phyloP scores from a whole-genome alignment of 2,329 filamentous ascomycete genomes.

The Clonostachys rhizophaga region DNA sequence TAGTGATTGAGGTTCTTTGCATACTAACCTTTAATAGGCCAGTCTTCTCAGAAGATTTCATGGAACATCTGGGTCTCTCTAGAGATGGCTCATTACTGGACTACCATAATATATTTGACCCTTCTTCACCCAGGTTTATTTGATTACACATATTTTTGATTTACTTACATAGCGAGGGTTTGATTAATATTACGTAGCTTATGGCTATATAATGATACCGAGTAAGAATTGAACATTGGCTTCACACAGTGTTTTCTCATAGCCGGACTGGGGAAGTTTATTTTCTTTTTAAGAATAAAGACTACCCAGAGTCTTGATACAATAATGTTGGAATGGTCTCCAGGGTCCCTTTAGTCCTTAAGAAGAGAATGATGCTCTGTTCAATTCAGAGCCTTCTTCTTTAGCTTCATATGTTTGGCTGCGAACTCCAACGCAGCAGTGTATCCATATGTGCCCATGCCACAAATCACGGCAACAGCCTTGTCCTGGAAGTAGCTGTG shows the following conservation, averaged over 20 bases:
- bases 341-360: no score
- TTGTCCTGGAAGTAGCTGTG: conserved; percentile 74
- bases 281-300: background rate
- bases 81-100: background rate
- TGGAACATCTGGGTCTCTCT: conserved; percentile 1
- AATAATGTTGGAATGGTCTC: background rate
- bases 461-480: conserved; percentile 68
- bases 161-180: no score
- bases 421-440: conserved; percentile 53
- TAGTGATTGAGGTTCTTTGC: background rate
- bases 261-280: background rate
- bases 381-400: conserved; percentile 11
- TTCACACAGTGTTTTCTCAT: no score
- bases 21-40: background rate
- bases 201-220: no score
- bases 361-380: background rate
- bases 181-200: no score
- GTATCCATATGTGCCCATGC: conserved; percentile 60
- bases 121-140: no score
- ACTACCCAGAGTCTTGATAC: background rate
- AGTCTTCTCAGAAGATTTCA: conserved; percentile 1
- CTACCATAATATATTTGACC: no score
- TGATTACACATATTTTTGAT: no score
- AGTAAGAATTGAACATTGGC: no score
- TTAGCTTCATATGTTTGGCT: conserved; percentile 37